Percentiles rank a stretch among this genome's conserved stretches.
phyloP scores from a whole-genome alignment of 208 protist species.

The Acanthamoeba royreba region DNA sequence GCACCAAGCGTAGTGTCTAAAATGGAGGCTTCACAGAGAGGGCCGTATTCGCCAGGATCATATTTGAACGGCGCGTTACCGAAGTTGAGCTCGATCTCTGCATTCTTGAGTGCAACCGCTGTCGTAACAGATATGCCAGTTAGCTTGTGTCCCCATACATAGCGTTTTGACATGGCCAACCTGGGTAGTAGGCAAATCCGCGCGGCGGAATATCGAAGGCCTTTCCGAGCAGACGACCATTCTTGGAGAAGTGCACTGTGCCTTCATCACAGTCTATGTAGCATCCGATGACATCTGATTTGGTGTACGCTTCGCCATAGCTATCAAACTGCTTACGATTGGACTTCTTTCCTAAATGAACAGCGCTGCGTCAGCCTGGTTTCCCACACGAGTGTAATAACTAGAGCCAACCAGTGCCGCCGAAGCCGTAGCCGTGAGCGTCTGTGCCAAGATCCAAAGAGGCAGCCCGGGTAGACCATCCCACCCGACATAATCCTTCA shows the following conservation, averaged over 20 bases:
- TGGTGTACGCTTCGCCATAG: slow-evolving; percentile 65
- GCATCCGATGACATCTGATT: slow-evolving; percentile 65
- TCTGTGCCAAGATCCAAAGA: slow-evolving; percentile 65
- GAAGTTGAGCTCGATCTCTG: slow-evolving; percentile 70
- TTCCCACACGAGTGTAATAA: no score
- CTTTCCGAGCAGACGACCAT: slow-evolving; percentile 57
- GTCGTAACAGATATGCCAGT: no score
- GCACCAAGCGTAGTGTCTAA: not conserved
- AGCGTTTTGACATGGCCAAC: no score
- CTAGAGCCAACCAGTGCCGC: slow-evolving; percentile 38
- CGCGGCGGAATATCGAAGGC: slow-evolving; percentile 51
- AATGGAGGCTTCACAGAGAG: not conserved
- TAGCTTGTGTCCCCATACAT: no score
- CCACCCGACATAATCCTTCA: slow-evolving; percentile 70
- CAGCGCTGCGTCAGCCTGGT: not conserved
- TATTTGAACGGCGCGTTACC: slow-evolving; percentile 54
- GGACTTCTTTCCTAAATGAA: slow-evolving; percentile 63
- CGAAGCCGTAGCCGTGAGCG: slow-evolving; percentile 62
- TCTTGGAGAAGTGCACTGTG: slow-evolving; percentile 65
- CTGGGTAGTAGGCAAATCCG: not conserved
- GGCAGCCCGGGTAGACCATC: slow-evolving; percentile 53
- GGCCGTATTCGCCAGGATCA: not conserved
- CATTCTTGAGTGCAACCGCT: slow-evolving; percentile 60
- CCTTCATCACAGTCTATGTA: slow-evolving; percentile 55
- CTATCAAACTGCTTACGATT: slow-evolving; percentile 58